Evolutionary conservation across 805 yeast species (phyloP), one percentile per base, ranked within the genome.

Genomic region (Yarrowia phangngaensis): DNA sequence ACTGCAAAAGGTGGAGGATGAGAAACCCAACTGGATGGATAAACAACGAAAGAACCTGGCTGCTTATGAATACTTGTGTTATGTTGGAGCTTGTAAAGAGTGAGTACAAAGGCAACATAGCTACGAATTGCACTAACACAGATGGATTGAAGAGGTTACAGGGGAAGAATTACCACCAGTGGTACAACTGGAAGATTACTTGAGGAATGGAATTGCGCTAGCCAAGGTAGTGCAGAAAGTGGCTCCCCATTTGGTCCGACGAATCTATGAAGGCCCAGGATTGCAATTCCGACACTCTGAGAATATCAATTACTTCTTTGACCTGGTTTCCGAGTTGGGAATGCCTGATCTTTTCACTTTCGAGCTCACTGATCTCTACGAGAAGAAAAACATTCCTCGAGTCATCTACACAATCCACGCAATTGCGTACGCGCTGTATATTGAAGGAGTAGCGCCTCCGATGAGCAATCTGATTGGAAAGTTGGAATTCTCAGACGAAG

Each of bases 321-420:
- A 58, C 14, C 75, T 90, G 50, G 69, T 87, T 22, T 81, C 77
- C 50, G 75, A 70, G 52, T 72, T 87, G 53, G 80, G 77, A 20
- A 79, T 92, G 55, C 98, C 97, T 0, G 89, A 85, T 51, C 72
- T 88, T 49, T 92, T 89, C 63, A 75, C 84, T 40, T 92, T 92
- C 62, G 98, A 90, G 62, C 74, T 89, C 52, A 88, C 95, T 3
- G 98, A 92, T 64, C 71, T 92, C 27, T 92, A 88, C 65, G 97
- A 92, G 60, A 82, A 82, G 60, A 89, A 87, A 59, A 84, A 90
- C 60, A 76, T 89, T 15, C 97, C 97, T 12, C 89, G 86, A 60
- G 97, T 92, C 19, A 83, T 92, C 61, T 88, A 87, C 65, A 89
- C 97, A 57, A 66, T 92, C 27, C 96, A 90, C 67, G 96, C 96